Evolutionary conservation across 805 yeast genomes (phyloP).

Genomic region (Cyberlindnera meyerae): DNA sequence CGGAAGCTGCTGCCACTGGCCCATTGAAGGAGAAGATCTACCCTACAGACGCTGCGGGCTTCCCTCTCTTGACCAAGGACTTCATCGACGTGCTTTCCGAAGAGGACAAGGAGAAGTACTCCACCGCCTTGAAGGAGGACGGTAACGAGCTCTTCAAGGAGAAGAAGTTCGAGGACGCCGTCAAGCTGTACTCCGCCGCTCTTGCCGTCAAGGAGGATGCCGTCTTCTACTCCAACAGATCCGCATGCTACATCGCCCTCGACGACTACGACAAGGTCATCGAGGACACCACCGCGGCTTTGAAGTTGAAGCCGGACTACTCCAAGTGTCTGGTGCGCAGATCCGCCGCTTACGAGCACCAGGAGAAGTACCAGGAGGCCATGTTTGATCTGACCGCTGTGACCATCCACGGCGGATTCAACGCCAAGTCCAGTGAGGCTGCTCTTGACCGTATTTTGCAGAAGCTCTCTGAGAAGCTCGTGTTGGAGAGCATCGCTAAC

Average conservation of each 20-base stretch:
- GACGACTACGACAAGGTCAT: conserved; percentile 78
- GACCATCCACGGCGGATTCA: conserved; percentile 79
- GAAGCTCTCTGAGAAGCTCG: conserved; percentile 70
- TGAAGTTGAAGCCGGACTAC: conserved; percentile 83
- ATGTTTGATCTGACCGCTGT: conserved; percentile 88
- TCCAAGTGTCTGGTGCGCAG: conserved; percentile 89
- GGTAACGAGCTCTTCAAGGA: conserved; percentile 78
- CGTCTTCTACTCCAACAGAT: conserved; percentile 88
- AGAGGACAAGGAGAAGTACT: conserved; percentile 56
- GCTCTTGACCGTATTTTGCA: conserved; percentile 83
- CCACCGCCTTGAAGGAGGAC: conserved; percentile 76
- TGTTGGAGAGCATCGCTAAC: conserved; percentile 50
- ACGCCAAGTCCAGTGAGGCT: conserved; percentile 70
- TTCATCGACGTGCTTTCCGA: conserved; percentile 39
- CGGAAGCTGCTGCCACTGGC: not conserved
- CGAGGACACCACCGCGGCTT: conserved; percentile 82
- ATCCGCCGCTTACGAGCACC: conserved; percentile 83
- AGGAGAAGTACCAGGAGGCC: conserved; percentile 76
- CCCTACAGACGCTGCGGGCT: conserved; percentile 53
- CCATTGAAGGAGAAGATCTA: conserved; percentile 32
- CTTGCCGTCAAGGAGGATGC: conserved; percentile 74
- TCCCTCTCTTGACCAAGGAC: conserved; percentile 52
- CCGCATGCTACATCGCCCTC: conserved; percentile 89
- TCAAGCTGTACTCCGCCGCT: conserved; percentile 75
- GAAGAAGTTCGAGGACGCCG: conserved; percentile 70